Evolutionary conservation across 345 rosid species (phyloP).

Genomic region (Bruguiera sexangula): DNA sequence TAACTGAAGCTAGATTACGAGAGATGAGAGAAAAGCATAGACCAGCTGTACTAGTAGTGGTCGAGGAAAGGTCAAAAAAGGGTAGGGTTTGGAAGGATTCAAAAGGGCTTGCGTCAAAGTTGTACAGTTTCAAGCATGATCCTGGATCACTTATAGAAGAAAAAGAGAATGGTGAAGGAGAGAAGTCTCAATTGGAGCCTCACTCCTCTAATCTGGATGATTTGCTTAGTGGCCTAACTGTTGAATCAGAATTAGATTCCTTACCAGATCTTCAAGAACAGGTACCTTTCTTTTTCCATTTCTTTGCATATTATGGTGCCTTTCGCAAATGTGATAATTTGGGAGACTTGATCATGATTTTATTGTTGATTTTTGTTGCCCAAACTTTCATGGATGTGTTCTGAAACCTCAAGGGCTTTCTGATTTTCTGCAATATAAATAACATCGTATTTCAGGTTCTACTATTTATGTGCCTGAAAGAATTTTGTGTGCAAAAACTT

Average conservation of each 20-base stretch:
- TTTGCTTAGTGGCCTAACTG: conserved; percentile 37
- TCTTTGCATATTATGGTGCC: conserved; percentile 3
- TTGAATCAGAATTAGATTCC: conserved; percentile 49
- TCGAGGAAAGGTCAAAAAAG: conserved; percentile 61
- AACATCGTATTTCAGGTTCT: too few species aligned
- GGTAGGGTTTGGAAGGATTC: conserved; percentile 73
- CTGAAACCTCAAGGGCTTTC: too few species aligned
- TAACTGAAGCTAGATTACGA: conserved; percentile 66
- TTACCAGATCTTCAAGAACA: conserved; percentile 84
- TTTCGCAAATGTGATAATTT: background rate
- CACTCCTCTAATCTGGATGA: conserved; percentile 37
- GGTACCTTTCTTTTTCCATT: conserved; percentile 39
- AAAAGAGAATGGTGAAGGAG: conserved; percentile 34
- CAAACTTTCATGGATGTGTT: too few species aligned
- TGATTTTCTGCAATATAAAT: too few species aligned
- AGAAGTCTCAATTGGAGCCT: conserved; percentile 27
- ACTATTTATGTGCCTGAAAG: too few species aligned
- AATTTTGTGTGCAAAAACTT: too few species aligned
- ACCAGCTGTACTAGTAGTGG: conserved; percentile 51
- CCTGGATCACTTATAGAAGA: conserved; percentile 40
- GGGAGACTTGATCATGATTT: too few species aligned
- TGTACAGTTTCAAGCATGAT: conserved; percentile 81
- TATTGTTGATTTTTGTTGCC: too few species aligned
- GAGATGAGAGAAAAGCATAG: conserved; percentile 78
- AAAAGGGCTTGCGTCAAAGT: conserved; percentile 74